Evolutionary conservation across 1,284 basidiomycete genomes (phyloP).

Genomic region (Blastosporella zonata): DNA sequence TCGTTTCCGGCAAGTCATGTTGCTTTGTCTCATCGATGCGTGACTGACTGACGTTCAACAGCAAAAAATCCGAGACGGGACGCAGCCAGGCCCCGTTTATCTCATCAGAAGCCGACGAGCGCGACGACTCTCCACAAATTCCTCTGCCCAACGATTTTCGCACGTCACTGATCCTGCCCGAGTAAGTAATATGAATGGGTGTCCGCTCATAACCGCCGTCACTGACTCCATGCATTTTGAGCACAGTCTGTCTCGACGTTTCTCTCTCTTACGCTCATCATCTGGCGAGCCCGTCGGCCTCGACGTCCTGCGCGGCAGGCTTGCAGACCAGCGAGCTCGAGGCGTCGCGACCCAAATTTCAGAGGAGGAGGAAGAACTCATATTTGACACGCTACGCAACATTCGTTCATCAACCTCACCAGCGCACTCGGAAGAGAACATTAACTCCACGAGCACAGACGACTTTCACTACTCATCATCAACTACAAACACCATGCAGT

Average conservation of each 20-base stretch:
- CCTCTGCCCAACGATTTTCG: slow-evolving; percentile 73
- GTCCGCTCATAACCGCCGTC: background rate
- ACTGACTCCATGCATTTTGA: slow-evolving; percentile 17
- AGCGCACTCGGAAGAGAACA: slow-evolving; percentile 34
- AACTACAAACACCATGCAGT: slow-evolving; percentile 29
- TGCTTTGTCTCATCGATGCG: slow-evolving; percentile 22
- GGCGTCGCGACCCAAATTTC: slow-evolving; percentile 65
- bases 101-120: slow-evolving; percentile 25
- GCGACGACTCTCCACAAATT: slow-evolving; percentile 48
- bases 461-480: slow-evolving; percentile 39
- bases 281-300: slow-evolving; percentile 62
- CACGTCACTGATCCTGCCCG: slow-evolving; percentile 77
- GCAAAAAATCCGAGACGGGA: slow-evolving; percentile 67
- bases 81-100: slow-evolving; percentile 39
- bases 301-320: slow-evolving; percentile 58
- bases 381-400: slow-evolving; percentile 65
- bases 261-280: slow-evolving; percentile 69
- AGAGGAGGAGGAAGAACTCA: slow-evolving; percentile 80
- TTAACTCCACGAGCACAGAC: slow-evolving; percentile 30
- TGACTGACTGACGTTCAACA: slow-evolving; percentile 23
- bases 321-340: slow-evolving; percentile 72
- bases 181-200: slow-evolving; percentile 55
- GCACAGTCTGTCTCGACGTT: slow-evolving; percentile 71
- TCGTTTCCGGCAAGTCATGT: slow-evolving; percentile 69
- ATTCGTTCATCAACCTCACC: slow-evolving; percentile 46